Base-by-base conservation (phyloP, 2,329 filamentous ascomycete genomes). In the Xylaria sp. region DNA sequence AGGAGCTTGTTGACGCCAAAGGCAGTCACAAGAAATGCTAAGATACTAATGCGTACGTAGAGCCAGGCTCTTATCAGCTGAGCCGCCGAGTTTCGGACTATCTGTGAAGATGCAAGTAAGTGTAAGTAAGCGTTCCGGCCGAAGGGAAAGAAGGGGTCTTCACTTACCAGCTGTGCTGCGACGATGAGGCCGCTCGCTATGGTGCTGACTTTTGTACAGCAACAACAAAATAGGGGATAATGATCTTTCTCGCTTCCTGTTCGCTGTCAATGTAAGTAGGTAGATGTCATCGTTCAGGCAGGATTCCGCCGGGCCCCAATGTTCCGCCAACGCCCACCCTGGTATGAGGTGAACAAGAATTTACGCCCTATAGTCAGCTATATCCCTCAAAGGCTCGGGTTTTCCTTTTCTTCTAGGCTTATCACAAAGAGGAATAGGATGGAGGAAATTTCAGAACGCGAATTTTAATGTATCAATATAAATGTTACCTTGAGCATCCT, bases 11-110 rank as follows among this genome's bases (percentile, higher is more conserved):
- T 79, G 31, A 84, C 78, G 39, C 80, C 83, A 64, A 84, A 85
- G 70, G 82, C 84, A 2, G 77, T 80, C 15, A 79, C 76, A 10
- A 85, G 78, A 8, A 83, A 82, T 25, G 77, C 71, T 28, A 81
- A 72, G 62, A 84, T 79, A 43, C 83, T 83, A 0, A 81, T 49
- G 0, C 87, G 88, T 0, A 88, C 83, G 69, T 83, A 83, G 31
- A 89, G 55, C 85, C 87, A 90, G 59, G 83, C 78, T 39, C 67
- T 68, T 52, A 78, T 52, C 56, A 77, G 73, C 70, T 67, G 75
- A 9, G 55, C 43, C 55, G 71, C 70, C 67, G 75, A 74, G 64
- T 73, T 57, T 67, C 71, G 59, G 64, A 73, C 51, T 25, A 62
- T 72, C 76, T 65, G 52, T 10, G 15, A 46, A 28, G 8, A 54